Evolutionary conservation across 2,329 filamentous ascomycete genomes (phyloP).

Genomic region (Fusarium continuum): DNA sequence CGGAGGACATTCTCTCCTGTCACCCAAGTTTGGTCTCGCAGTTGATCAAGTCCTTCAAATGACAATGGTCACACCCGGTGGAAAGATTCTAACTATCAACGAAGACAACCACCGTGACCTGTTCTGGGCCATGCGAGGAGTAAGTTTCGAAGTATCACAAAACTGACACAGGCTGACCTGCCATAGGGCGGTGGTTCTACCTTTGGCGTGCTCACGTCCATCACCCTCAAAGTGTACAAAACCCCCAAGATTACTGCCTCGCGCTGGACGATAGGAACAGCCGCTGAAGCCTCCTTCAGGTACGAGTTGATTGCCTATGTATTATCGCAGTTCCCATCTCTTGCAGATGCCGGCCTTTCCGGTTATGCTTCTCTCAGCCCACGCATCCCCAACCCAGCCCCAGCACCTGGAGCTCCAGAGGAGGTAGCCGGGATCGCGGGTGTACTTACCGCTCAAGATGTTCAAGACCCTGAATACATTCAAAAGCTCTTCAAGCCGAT

Average conservation of each 20-base stretch:
- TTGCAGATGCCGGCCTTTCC: slow-evolving; percentile 62
- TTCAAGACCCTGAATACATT: slow-evolving; percentile 41
- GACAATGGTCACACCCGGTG: slow-evolving; percentile 63
- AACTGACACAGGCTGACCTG: neutral
- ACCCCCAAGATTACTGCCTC: slow-evolving; percentile 48
- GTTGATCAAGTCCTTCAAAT: slow-evolving; percentile 69
- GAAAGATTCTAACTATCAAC: slow-evolving; percentile 60
- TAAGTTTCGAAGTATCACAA: slow-evolving; percentile 45
- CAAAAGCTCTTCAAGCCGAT: slow-evolving; percentile 47
- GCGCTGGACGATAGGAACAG: slow-evolving; percentile 35
- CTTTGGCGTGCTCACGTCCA: slow-evolving; percentile 67
- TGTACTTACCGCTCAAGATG: slow-evolving; percentile 50
- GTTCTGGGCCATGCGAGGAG: slow-evolving; percentile 71
- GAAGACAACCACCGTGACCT: slow-evolving; percentile 64
- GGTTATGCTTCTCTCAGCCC: slow-evolving; percentile 56
- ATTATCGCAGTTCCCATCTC: slow-evolving; percentile 55
- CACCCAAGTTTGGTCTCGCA: slow-evolving; percentile 65
- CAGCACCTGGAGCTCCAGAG: slow-evolving; percentile 46
- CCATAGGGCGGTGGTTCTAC: slow-evolving; percentile 65
- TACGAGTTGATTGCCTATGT: slow-evolving; percentile 59
- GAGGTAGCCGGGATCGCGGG: slow-evolving; percentile 50
- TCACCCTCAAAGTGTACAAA: slow-evolving; percentile 63
- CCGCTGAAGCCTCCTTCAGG: slow-evolving; percentile 48
- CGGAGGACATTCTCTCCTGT: slow-evolving; percentile 66
- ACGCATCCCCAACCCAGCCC: slow-evolving; percentile 48